phyloP scores from a whole-genome alignment of 148 eudicot genomes.

The Agrostemma githago region DNA sequence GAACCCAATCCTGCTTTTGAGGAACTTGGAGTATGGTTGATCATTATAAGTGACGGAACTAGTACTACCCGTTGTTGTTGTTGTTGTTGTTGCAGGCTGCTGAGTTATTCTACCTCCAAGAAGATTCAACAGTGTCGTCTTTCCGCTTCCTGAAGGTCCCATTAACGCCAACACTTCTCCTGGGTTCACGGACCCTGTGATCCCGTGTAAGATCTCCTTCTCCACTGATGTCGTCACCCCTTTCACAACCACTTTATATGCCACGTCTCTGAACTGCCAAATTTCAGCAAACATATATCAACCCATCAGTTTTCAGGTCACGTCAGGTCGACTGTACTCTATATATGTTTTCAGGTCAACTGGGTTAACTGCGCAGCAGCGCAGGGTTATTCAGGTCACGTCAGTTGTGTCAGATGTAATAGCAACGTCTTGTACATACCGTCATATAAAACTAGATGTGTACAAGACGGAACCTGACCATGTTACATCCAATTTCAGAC shows the following conservation, averaged over 20 bases:
- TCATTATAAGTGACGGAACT: constrained; percentile 84
- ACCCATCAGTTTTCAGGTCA: constrained; percentile 9
- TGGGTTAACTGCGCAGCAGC: too few species aligned
- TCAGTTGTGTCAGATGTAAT: not conserved
- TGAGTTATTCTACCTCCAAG: constrained; percentile 72
- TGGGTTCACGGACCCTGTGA: constrained; percentile 76
- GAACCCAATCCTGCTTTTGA: constrained; percentile 92
- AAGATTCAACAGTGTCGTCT: constrained; percentile 74
- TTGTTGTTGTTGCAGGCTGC: constrained; percentile 19
- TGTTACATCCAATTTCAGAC: constrained; percentile 43
- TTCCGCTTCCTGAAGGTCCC: constrained; percentile 99
- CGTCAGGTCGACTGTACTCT: not conserved
- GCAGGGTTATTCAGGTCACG: not conserved
- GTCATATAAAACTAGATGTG: constrained; percentile 46
- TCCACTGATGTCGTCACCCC: constrained; percentile 56
- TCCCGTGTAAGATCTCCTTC: constrained; percentile 72
- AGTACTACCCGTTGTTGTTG: constrained; percentile 37
- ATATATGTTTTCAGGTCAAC: too few species aligned
- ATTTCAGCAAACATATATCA: not conserved
- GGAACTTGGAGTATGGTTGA: constrained; percentile 69
- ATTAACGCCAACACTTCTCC: constrained; percentile 90
- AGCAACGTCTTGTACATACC: constrained; percentile 53
- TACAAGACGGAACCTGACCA: constrained; percentile 83
- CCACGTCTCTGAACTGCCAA: constrained; percentile 77
- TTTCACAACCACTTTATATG: constrained; percentile 66